phyloP scores from a whole-genome alignment of 805 yeast genomes.

The Suhomyces sp. region DNA sequence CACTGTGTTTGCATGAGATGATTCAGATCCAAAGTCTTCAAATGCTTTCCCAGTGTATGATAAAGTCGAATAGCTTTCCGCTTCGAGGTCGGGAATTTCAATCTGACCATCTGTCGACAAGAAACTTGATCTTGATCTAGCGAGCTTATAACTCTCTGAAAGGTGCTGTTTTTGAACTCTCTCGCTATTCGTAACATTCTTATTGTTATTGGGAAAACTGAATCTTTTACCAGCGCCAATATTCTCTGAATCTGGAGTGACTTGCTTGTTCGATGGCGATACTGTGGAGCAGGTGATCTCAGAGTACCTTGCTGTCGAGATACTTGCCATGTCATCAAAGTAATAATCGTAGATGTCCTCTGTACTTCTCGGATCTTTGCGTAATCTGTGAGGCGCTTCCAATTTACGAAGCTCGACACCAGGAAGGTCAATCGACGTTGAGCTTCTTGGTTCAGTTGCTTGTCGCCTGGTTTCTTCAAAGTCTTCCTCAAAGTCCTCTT shows the following conservation, averaged over 20 bases:
- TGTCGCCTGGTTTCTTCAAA: constrained; percentile 6
- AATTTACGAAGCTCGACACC: background rate
- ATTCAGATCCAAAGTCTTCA: constrained; percentile 24
- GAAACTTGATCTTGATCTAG: constrained; percentile 6
- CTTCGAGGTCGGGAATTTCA: constrained; percentile 40
- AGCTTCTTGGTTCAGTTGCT: background rate
- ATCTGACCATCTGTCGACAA: constrained; percentile 31
- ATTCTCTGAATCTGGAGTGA: constrained; percentile 23
- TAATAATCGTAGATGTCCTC: constrained; percentile 9
- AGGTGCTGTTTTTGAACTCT: background rate
- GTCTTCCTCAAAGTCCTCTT: background rate
- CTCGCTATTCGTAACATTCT: constrained; percentile 34
- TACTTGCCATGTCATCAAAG: constrained; percentile 8
- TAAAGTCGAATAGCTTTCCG: constrained; percentile 11
- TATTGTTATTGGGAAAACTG: constrained; percentile 35
- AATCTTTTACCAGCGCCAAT: constrained; percentile 35
- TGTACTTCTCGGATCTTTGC: background rate
- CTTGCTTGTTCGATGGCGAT: background rate
- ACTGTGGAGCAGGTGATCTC: constrained; percentile 8
- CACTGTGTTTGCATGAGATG: background rate
- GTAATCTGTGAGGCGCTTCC: background rate
- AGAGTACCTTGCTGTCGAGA: constrained; percentile 10
- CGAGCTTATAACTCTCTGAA: constrained; percentile 5
- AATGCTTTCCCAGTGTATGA: constrained; percentile 24
- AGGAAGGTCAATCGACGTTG: constrained; percentile 1